These are phyloP conservation scores for Phylloporus sp. DNA, from an alignment of 768 basidiomycete genomes.

Conservation along the genomic window DNA sequence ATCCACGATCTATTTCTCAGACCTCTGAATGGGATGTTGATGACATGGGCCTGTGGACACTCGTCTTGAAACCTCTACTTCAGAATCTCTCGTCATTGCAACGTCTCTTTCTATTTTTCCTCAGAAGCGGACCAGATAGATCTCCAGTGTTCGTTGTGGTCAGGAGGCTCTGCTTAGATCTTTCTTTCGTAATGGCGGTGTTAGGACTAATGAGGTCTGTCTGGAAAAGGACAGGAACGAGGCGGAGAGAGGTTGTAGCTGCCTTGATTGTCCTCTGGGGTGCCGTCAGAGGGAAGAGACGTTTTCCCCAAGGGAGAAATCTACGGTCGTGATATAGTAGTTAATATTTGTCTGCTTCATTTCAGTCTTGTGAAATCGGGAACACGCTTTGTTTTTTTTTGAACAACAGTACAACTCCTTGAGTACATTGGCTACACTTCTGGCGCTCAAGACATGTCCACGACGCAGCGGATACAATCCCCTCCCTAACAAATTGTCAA, in stretches of 20 bases:
- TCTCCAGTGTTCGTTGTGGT: conserved; percentile 66
- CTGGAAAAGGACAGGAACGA: conserved; percentile 67
- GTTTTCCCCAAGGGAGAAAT: conserved; percentile 42
- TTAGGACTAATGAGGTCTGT: conserved; percentile 50
- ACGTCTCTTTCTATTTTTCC: conserved; percentile 53
- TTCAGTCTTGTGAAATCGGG: neutral
- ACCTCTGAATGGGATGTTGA: conserved; percentile 60
- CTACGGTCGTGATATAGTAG: conserved; percentile 5
- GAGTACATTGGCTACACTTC: neutral
- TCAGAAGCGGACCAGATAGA: conserved; percentile 46
- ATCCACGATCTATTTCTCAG: conserved; percentile 22
- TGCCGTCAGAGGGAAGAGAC: conserved; percentile 59
- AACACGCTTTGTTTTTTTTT: neutral
- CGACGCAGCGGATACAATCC: conserved; percentile 91
- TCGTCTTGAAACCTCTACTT: conserved; percentile 61
- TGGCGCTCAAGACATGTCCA: conserved; percentile 68
- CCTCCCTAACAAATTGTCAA: conserved; percentile 42
- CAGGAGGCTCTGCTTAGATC: conserved; percentile 70
- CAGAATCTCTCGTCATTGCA: conserved; percentile 45
- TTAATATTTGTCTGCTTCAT: conserved; percentile 6
- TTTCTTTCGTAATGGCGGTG: conserved; percentile 66
- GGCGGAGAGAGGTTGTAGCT: conserved; percentile 60
- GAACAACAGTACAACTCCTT: conserved; percentile 6
- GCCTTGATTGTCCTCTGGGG: conserved; percentile 67
- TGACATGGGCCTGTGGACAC: conserved; percentile 80